Percentiles rank a stretch among this genome's conserved stretches.
phyloP scores from a whole-genome alignment of 768 basidiomycete genomes.

The Lenzites betulinus region DNA sequence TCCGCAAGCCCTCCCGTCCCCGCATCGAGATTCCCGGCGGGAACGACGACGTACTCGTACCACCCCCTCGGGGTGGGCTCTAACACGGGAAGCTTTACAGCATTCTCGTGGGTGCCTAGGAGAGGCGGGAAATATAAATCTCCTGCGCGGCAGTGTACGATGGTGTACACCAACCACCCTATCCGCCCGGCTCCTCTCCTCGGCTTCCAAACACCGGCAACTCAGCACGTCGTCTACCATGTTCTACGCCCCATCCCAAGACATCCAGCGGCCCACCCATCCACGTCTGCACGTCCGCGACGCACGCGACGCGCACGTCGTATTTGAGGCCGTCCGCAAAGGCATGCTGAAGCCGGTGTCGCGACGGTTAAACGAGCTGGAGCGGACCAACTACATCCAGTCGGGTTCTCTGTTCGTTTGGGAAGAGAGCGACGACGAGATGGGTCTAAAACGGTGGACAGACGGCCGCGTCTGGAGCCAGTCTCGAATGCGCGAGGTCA shows the following conservation, averaged over 20 bases:
- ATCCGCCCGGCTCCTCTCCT: slow-evolving; percentile 8
- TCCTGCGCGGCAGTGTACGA: slow-evolving; percentile 13
- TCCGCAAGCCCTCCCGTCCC: slow-evolving; percentile 15
- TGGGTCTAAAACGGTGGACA: slow-evolving; percentile 68
- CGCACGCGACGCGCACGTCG: slow-evolving; percentile 62
- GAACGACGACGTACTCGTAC: slow-evolving; percentile 15
- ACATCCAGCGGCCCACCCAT: slow-evolving; percentile 66
- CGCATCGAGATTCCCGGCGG: slow-evolving; percentile 21
- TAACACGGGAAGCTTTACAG: slow-evolving; percentile 22
- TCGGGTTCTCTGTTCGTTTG: slow-evolving; percentile 70
- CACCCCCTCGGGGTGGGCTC: slow-evolving; percentile 22
- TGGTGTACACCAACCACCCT: slow-evolving; percentile 14
- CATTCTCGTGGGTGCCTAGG: slow-evolving; percentile 30
- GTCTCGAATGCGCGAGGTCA: slow-evolving; percentile 64
- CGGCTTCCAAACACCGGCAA: slow-evolving; percentile 2
- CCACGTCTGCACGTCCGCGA: slow-evolving; percentile 66
- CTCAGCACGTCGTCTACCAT: slow-evolving; percentile 20
- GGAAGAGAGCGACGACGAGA: slow-evolving; percentile 69
- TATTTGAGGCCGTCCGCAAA: slow-evolving; percentile 66
- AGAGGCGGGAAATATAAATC: slow-evolving; percentile 24
- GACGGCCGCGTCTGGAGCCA: slow-evolving; percentile 72
- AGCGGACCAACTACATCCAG: slow-evolving; percentile 54
- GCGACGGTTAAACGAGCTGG: slow-evolving; percentile 62
- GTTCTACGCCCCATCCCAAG: slow-evolving; percentile 39
- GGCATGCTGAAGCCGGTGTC: slow-evolving; percentile 50